Evolutionary conservation across 1,139 yeast genomes (phyloP).

Genomic region (Kodamaea plutei): DNA sequence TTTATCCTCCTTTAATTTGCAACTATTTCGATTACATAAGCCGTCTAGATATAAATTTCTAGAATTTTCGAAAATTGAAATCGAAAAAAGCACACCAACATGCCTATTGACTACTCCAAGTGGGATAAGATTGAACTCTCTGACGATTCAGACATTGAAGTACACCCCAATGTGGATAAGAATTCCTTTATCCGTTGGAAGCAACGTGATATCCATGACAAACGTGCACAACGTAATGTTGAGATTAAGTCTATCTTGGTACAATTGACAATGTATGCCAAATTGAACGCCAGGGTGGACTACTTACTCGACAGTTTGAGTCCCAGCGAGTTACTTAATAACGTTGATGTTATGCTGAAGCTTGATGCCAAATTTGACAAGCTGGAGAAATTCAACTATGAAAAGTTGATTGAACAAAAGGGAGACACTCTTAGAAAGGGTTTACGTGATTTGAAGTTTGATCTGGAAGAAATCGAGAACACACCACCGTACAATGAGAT

Average conservation of each 20-base stretch:
- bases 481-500: conserved; percentile 86
- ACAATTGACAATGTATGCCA: conserved; percentile 72
- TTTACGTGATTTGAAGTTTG: conserved; percentile 38
- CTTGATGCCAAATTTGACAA: conserved; percentile 52
- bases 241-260: conserved; percentile 73
- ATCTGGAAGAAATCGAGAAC: conserved; percentile 52
- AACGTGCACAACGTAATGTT: conserved; percentile 72
- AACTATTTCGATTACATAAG: conserved; percentile 2
- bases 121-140: conserved; percentile 97
- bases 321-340: conserved; percentile 41
- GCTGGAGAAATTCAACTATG: conserved; percentile 48
- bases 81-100: conserved; percentile 19
- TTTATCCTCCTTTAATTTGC: neutral
- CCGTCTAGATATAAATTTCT: no score
- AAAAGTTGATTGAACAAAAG: conserved; percentile 30
- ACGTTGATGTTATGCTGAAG: conserved; percentile 35
- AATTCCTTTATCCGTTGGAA: conserved; percentile 91
- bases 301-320: conserved; percentile 42
- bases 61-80: conserved; percentile 1
- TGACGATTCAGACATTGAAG: conserved; percentile 95
- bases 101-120: conserved; percentile 90
- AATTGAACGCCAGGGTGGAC: conserved; percentile 71
- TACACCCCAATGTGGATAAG: conserved; percentile 97
- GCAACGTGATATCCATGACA: conserved; percentile 94
- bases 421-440: conserved; percentile 42